A percentile compares a stretch with the other conserved stretches of the same genome.
phyloP scores from a whole-genome alignment of 306 rosid genomes.

The Leucaena leucocephala region DNA sequence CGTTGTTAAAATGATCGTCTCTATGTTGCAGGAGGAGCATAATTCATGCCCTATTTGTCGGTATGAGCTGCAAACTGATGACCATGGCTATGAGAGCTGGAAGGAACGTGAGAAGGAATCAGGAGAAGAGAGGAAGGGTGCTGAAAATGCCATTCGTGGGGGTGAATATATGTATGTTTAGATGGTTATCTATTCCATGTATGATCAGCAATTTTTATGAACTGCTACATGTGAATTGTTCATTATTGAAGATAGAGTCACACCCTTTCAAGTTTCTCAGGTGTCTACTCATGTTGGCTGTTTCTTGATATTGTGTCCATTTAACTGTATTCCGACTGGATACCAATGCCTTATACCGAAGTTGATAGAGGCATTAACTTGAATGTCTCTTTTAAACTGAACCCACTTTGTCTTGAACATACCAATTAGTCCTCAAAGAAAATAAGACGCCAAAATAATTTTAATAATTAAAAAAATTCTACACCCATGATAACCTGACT shows the following conservation, averaged over 20 bases:
- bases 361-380: not conserved
- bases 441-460: not conserved
- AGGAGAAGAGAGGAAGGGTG: conserved; percentile 92
- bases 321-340: not conserved
- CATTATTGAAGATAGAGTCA: conserved; percentile 7
- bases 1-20: conserved; percentile 10
- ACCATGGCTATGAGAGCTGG: conserved; percentile 91
- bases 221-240: conserved; percentile 26
- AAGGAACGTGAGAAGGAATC: conserved; percentile 96
- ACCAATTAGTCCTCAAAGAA: not conserved
- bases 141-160: conserved; percentile 88
- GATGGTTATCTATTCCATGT: not conserved
- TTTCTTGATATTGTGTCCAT: conserved; percentile 6
- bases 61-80: conserved; percentile 87
- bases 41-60: conserved; percentile 92
- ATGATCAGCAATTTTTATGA: conserved; percentile 16
- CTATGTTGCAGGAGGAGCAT: conserved; percentile 68
- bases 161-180: conserved; percentile 97
- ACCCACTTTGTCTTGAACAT: no score
- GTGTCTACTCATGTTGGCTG: not conserved
- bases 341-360: not conserved
- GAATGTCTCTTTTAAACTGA: not conserved
- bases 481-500: not conserved
- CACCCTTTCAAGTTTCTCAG: not conserved
- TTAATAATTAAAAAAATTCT: no score